Evolutionary conservation across 2,329 filamentous ascomycete genomes (phyloP), one percentile per base, ranked within the genome.

Genomic region (Ceratocystis ficicola): DNA sequence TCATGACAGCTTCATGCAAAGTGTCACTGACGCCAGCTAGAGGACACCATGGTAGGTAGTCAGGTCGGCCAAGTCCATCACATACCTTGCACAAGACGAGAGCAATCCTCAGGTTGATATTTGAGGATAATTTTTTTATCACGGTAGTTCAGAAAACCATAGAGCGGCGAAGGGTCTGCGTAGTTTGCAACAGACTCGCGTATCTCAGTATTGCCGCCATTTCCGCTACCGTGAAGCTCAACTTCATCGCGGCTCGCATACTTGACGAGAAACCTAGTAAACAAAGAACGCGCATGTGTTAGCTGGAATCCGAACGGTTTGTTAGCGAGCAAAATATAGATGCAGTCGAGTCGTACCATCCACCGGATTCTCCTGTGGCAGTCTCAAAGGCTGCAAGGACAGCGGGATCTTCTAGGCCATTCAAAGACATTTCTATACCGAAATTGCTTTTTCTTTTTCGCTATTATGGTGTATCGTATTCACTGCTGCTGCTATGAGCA

Each of bases 71-170:
- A 52, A 7, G 28, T 17, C 8, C 28, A 32, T 28, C 22, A 74
- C 84, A 71, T 76, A 96, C 94, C 94, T 88, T 96, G 89, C 65
- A 99, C 80, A 65, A 99, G 80, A 71, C 94, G 84, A 69, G 94
- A 97, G 70, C 92, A 93, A 68, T 87, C 89, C 68, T 95, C 90
- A 0, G 93, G 94, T 69, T 96, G 82, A 74, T 94, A 96, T 77
- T 94, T 96, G 75, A 99, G 83, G 68, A 99, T 77, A 62, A 97
- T 88, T 76, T 91, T 96, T 73, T 91, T 85, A 73, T 92, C 86
- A 66, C 93, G 83, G 75, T 96, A 97, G 71, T 89, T 86, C 70
- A 99, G 78, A 73, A 96, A 90, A 64, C 94, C 94, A 73, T 95
- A 99, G 61, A 99, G 79, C 25, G 94, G 94, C 69, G 90, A 94